Base-by-base conservation (phyloP, 805 yeast genomes). In the Sugiyamaella marilandica region DNA sequence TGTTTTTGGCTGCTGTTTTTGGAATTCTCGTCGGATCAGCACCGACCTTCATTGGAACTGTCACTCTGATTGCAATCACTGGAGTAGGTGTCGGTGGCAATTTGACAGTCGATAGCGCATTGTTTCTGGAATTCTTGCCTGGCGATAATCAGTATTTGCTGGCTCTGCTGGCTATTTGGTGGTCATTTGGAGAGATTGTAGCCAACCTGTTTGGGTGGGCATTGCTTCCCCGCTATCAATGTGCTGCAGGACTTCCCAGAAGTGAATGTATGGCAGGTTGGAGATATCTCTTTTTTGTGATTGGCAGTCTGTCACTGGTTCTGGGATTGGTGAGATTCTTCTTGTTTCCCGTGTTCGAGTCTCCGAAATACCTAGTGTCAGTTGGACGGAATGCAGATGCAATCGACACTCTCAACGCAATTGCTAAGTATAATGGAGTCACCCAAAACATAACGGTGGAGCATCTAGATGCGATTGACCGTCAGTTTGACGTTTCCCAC, bases 151-250 rank as follows among this genome's bases (percentile, higher is more conserved):
- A 78, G 57, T 78, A 72, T 68, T 60, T 79, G 55, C 72, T 75
- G 49, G 77, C 82, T 1, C 65, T 75, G 13, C 72, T 79, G 67
- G 78, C 81, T 21, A 66, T 73, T 45, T 81, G 71, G 74, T 80
- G 84, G 84, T 79, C 82, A 50, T 70, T 80, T 45, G 84, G 83
- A 49, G 83, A 78, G 59, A 74, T 81, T 2, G 70, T 79, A 60
- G 43, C 43, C 19, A 19, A 14, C 43, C 21, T 79, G 41, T 60
- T 79, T 36, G 73, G 81, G 1, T 80, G 82, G 80, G 83, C 79
- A 1, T 76, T 76, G 50, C 65, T 80, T 33, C 75, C 82, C 24
- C 71, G 73, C 49, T 65, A 71, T 58, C 73, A 78, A 1, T 79
- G 84, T 62, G 60, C 65, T 19, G 44, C 68, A 45, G 80, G 84